Percentiles rank a stretch among this genome's conserved stretches.
phyloP scores from a whole-genome alignment of 768 basidiomycete genomes.

The Sarcodon sp. region DNA sequence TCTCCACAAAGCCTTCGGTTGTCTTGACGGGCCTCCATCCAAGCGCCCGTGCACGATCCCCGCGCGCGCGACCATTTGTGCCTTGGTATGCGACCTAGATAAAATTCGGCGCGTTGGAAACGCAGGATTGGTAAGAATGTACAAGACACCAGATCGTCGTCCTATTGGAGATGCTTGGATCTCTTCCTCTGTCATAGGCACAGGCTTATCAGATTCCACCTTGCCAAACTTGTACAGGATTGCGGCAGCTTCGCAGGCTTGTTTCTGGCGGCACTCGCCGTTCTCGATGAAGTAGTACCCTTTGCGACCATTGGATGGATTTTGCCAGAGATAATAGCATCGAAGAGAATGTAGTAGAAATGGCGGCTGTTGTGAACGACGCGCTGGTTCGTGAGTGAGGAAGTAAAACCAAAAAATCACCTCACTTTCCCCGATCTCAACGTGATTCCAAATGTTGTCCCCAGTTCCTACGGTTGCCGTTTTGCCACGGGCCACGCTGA shows the following conservation, averaged over 20 bases:
- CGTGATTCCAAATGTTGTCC: constrained; percentile 44
- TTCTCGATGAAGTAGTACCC: constrained; percentile 22
- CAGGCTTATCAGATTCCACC: constrained; percentile 22
- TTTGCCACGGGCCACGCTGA: constrained; percentile 30
- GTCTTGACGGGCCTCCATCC: background rate
- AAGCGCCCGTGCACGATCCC: background rate
- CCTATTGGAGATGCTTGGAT: constrained; percentile 12
- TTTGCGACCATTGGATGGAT: constrained; percentile 19
- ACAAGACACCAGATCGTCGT: constrained; percentile 9
- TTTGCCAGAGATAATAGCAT: constrained; percentile 17
- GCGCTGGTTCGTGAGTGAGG: background rate
- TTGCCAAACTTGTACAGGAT: constrained; percentile 20
- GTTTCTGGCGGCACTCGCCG: constrained; percentile 18
- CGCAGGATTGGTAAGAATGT: too few relatives aligned
- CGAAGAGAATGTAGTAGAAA: constrained; percentile 28
- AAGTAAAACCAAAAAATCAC: background rate
- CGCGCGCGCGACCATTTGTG: constrained; percentile 14
- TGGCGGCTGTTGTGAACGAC: constrained; percentile 13
- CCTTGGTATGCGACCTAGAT: constrained; percentile 1
- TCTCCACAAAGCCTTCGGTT: background rate
- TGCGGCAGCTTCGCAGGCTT: constrained; percentile 23
- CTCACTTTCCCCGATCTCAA: constrained; percentile 42
- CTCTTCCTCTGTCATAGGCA: constrained; percentile 30
- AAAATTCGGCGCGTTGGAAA: too few relatives aligned
- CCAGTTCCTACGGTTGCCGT: constrained; percentile 47